Evolutionary conservation across 2,329 filamentous ascomycete genomes (phyloP).

Genomic region (Madurella fahalii): DNA sequence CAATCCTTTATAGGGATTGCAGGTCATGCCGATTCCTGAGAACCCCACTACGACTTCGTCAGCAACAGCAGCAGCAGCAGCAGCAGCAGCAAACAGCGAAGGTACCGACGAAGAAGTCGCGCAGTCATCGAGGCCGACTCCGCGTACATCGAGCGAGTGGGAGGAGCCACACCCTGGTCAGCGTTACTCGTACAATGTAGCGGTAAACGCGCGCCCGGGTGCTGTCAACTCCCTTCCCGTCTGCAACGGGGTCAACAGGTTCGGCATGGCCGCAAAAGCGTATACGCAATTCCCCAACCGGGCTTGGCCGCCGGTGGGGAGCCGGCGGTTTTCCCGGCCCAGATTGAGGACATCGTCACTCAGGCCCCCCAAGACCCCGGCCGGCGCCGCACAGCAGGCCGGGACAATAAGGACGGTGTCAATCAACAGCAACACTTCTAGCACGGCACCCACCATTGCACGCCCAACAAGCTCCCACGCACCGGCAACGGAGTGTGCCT

Average conservation of each 20-base stretch:
- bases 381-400: constrained; percentile 13
- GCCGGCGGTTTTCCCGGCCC: constrained; percentile 20
- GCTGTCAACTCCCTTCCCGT: constrained; percentile 15
- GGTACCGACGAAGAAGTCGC: constrained; percentile 12
- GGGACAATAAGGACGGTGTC: constrained; percentile 23
- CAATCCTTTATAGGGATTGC: constrained; percentile 52
- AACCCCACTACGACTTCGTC: constrained; percentile 31
- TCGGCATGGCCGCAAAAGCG: constrained; percentile 49
- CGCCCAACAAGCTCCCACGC: not conserved
- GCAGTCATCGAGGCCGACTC: constrained; percentile 21
- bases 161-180: constrained; percentile 46
- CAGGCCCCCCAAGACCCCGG: constrained; percentile 29
- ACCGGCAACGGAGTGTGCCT: constrained; percentile 6
- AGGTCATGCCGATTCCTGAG: constrained; percentile 51
- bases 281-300: constrained; percentile 26
- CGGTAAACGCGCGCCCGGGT: constrained; percentile 26
- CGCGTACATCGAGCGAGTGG: constrained; percentile 31
- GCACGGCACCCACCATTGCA: constrained; percentile 8
- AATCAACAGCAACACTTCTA: constrained; percentile 15
- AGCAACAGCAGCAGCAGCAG: constrained; percentile 19
- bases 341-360: constrained; percentile 21
- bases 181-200: constrained; percentile 33
- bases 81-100: constrained; percentile 7
- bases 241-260: constrained; percentile 33
- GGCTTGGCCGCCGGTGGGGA: constrained; percentile 7